Evolutionary conservation across 2,329 filamentous ascomycete genomes (phyloP).

Genomic region (Botrytis byssoidea): DNA sequence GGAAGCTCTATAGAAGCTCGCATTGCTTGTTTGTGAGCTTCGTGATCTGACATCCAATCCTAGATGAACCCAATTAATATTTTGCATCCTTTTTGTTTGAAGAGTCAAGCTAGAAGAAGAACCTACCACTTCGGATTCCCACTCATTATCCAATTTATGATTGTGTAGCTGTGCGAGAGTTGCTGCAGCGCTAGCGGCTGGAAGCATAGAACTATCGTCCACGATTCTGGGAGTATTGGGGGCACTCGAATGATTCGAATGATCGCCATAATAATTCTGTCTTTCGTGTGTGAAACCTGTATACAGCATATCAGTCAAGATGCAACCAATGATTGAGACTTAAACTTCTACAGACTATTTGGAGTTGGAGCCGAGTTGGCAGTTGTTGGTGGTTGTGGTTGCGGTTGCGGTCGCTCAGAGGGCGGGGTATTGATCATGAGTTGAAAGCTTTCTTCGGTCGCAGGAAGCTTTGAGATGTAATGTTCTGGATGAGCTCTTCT

Average conservation of each 20-base stretch:
- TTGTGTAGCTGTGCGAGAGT: constrained; percentile 82
- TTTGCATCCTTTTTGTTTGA: background rate
- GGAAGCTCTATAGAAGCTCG: constrained; percentile 68
- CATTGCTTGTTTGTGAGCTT: constrained; percentile 62
- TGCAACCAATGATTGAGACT: constrained; percentile 23
- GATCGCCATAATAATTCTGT: constrained; percentile 65
- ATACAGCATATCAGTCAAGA: constrained; percentile 29
- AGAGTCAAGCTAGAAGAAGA: background rate
- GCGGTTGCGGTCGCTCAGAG: constrained; percentile 44
- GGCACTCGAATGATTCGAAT: constrained; percentile 52
- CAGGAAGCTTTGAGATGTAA: constrained; percentile 96
- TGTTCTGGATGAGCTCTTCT: constrained; percentile 94
- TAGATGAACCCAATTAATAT: constrained; percentile 39
- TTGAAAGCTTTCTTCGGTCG: constrained; percentile 91
- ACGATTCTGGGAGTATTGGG: constrained; percentile 66
- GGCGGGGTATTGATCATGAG: constrained; percentile 50
- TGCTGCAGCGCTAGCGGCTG: constrained; percentile 75
- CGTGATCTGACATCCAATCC: constrained; percentile 72
- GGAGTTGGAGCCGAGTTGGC: constrained; percentile 30
- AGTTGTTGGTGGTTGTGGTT: background rate
- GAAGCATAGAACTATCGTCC: constrained; percentile 67
- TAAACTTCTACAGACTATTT: constrained; percentile 31
- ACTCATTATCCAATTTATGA: constrained; percentile 72
- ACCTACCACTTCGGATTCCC: constrained; percentile 75
- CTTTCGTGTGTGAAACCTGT: constrained; percentile 59